phyloP scores from a whole-genome alignment of 2,329 filamentous ascomycete genomes.

The Arthrocladium fulminans region DNA sequence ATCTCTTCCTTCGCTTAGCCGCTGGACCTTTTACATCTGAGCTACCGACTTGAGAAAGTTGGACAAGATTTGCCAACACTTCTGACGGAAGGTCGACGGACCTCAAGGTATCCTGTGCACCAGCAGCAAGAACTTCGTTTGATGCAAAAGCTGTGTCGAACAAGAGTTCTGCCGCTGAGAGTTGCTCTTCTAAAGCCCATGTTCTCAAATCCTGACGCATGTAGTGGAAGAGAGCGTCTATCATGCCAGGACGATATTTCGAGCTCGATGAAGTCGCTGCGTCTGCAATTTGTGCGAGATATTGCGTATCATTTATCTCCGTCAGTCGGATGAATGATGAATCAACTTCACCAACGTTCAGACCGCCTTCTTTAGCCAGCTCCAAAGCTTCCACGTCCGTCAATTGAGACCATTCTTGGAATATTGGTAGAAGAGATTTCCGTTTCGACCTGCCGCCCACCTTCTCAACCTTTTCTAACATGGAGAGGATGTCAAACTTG shows the following conservation, averaged over 20 bases:
- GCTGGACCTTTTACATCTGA: constrained; percentile 62
- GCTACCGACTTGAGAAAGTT: constrained; percentile 60
- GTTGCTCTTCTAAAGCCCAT: constrained; percentile 31
- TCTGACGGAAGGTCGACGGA: constrained; percentile 15
- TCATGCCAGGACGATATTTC: constrained; percentile 44
- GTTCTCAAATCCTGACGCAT: constrained; percentile 62
- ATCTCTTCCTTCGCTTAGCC: constrained; percentile 69
- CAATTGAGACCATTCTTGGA: constrained; percentile 60
- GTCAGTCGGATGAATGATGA: constrained; percentile 45
- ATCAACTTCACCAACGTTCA: constrained; percentile 44
- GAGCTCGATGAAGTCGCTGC: neutral
- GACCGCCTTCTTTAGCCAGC: constrained; percentile 41
- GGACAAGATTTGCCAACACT: constrained; percentile 61
- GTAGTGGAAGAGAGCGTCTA: constrained; percentile 57
- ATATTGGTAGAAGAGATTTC: constrained; percentile 64
- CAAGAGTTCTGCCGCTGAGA: constrained; percentile 30
- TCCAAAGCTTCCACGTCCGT: constrained; percentile 42
- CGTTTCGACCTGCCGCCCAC: constrained; percentile 64
- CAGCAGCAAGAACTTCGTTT: constrained; percentile 19
- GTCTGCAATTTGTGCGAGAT: constrained; percentile 34
- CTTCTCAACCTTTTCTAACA: constrained; percentile 64
- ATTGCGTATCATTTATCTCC: constrained; percentile 49
- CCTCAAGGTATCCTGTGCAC: constrained; percentile 16
- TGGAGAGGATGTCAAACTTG: constrained; percentile 62
- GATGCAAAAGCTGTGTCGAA: constrained; percentile 34